Base-by-base conservation (phyloP, 805 yeast genomes). In the Myxozyma udenii region DNA sequence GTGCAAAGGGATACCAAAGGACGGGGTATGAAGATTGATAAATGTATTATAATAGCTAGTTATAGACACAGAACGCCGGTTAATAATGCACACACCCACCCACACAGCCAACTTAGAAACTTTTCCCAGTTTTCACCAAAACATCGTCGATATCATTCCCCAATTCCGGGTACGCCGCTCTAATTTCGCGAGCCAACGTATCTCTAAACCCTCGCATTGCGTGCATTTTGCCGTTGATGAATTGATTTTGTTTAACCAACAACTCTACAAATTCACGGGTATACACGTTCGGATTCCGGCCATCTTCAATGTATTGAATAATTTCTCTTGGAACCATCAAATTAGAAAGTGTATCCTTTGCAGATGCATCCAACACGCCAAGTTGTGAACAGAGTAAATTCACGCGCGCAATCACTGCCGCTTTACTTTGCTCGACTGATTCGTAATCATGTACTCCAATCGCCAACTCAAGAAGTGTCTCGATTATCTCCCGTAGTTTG, bases 231-330 rank as follows among this genome's bases (percentile, higher is more conserved):
- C 96, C 98, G 63, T 88, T 79, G 48, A 93, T 74, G 59, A 84
- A 81, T 63, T 95, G 96, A 64, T 93, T 93, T 41, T 89, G 82
- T 61, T 87, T 83, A 36, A 89, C 83, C n/a, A 93, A 85, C 32
- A 91, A 87, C 66, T 93, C 98, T 14, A 91, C 87, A 70, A 93
- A 93, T 70, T 93, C 98, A 66, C 98, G 78, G 0, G 98, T 89
- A 68, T 93, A 93, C 36, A 93, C 89, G 65, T 93, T 98, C 0
- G 98, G 98, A 65, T 93, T 93, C 61, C 98, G 75, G 1, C 98
- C 98, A 64, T 88, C 95, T 65, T 93, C 98, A 35, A 93, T 87
- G 64, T 93, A 93, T 57, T 85, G 83, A 12, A 89, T 73, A n/a
- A 90, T 90, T 64, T 90, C 96, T 35, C 85, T 67, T 0, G 96